Evolutionary conservation across 2,329 filamentous ascomycete species (phyloP), one percentile per base, ranked within the genome.

Genomic region (Colletotrichum graminicola): DNA sequence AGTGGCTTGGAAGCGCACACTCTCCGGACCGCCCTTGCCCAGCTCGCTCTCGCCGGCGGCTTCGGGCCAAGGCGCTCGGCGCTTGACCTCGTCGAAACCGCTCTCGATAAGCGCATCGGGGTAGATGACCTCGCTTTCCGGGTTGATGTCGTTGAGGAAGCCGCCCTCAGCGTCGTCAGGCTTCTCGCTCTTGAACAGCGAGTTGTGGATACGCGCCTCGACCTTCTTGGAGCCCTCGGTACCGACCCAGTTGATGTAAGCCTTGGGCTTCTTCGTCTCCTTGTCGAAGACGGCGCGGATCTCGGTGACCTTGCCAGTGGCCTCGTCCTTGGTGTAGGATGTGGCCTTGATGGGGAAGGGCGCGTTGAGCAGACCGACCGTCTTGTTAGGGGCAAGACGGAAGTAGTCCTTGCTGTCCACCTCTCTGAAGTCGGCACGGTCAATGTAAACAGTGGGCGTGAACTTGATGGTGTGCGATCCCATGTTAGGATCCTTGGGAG

Each of bases 1-100:
- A 87, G 97, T 91, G 2, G 91, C 95, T 85, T 98, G 95, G 87
- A 98, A 98, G 59, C 95, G 87, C 8, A 98, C 92, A 66, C 87
- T 92, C 82, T 94, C 93, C 32, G 89, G 89, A 1, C 91, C 92
- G 14, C 85, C 86, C 75, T 87, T 88, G 14, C 87, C 88, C 68
- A 87, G 83, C 75, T 89, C 87, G 72, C 84, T 88, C 80, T 94
- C 93, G 14, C 92, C 93, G 7, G 90, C 92, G 55, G 91, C 89
- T 80, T 93, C 91, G 2, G 94, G 94, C 94, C 94, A 97, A 7
- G 94, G 94, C 5, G 93, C 94, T 36, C 91, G 84, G 54, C 84
- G 82, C 75, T 85, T 88, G 39, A 98, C 89, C 77, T 97, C 93
- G 55, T 93, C 89, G 76, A 98, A 92, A 1, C 95, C 95, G 36